Conservation (phyloP, 2,329 filamentous ascomycete genomes). For the Phialocephala sp. region DNA sequence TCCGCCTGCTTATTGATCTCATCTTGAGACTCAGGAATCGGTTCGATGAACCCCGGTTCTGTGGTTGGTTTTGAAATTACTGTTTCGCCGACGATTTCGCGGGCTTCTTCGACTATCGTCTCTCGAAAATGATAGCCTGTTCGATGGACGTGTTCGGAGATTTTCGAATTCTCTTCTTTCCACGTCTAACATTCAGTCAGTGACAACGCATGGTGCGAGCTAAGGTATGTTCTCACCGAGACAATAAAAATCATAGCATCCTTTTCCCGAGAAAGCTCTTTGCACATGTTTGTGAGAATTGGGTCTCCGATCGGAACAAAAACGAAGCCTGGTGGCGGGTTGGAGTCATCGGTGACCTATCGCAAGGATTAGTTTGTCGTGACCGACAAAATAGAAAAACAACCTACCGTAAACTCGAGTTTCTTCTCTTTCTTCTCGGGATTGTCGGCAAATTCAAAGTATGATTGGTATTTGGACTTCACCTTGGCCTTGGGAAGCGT, state of each 20-base stretch:
- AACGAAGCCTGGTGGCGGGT: slow-evolving; percentile 64
- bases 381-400: slow-evolving; percentile 13
- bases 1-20: slow-evolving; percentile 69
- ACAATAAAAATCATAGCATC: slow-evolving; percentile 71
- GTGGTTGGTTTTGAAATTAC: slow-evolving; percentile 37
- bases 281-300: slow-evolving; percentile 63
- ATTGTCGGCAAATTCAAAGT: slow-evolving; percentile 69
- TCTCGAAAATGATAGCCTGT: slow-evolving; percentile 65
- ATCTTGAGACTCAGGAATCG: slow-evolving; percentile 62
- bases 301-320: slow-evolving; percentile 69
- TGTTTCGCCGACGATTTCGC: slow-evolving; percentile 40
- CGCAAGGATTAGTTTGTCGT: slow-evolving; percentile 22
- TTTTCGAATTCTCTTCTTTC: slow-evolving; percentile 39
- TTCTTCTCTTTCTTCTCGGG: slow-evolving; percentile 65
- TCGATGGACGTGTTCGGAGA: slow-evolving; percentile 58
- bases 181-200: slow-evolving; percentile 21
- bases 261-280: slow-evolving; percentile 66
- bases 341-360: slow-evolving; percentile 57
- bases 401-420: slow-evolving; percentile 63
- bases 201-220: neutral
- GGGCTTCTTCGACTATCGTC: slow-evolving; percentile 63
- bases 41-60: slow-evolving; percentile 53
- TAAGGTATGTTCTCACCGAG: slow-evolving; percentile 55
- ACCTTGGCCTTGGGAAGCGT: slow-evolving; percentile 41
- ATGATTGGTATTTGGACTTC: slow-evolving; percentile 62